Percentiles rank a stretch among this genome's conserved stretches.
Conservation (phyloP, 163 green algal species). For the Chlorella variabilis region DNA sequence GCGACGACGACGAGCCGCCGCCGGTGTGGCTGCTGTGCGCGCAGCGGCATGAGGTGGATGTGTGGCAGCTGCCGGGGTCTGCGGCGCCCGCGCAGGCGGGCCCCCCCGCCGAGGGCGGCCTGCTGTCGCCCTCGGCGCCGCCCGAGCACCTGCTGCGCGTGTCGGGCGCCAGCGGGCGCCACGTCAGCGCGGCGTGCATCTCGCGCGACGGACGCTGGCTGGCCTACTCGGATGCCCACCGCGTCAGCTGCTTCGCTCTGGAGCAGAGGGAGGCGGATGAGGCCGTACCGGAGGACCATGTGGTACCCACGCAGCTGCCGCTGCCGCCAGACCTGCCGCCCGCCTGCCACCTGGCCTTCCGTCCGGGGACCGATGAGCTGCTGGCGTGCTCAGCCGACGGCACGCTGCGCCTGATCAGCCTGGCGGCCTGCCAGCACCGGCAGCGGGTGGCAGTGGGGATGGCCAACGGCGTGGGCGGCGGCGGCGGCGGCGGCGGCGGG, state of each 20-base stretch:
- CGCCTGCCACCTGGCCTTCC: constrained; percentile 35
- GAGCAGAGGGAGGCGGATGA: neutral
- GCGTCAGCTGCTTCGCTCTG: constrained; percentile 65
- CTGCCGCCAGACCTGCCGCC: constrained; percentile 34
- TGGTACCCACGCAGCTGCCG: neutral
- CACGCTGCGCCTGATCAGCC: constrained; percentile 1
- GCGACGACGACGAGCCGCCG: constrained; percentile 4
- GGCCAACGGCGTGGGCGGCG: neutral
- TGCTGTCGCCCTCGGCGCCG: constrained; percentile 22
- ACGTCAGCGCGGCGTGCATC: constrained; percentile 62
- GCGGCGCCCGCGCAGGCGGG: neutral
- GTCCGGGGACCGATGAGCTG: constrained; percentile 16
- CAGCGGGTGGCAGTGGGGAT: constrained; percentile 12
- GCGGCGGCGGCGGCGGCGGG: neutral
- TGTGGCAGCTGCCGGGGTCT: constrained; percentile 68
- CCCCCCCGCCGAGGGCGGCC: constrained; percentile 38
- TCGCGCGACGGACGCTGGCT: constrained; percentile 70
- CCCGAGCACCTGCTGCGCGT: constrained; percentile 61
- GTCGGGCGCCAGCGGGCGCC: constrained; percentile 35
- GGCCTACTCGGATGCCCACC: constrained; percentile 58
- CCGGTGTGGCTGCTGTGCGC: constrained; percentile 53
- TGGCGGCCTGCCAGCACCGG: neutral
- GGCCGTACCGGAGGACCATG: constrained; percentile 22
- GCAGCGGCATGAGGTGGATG: constrained; percentile 51
- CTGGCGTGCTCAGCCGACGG: constrained; percentile 30